A percentile compares a stretch with the other conserved stretches of the same genome.
These are phyloP conservation scores for Parietichytrium sp. DNA, from an alignment of 108 stramenopile species.

Conservation along the genomic window DNA sequence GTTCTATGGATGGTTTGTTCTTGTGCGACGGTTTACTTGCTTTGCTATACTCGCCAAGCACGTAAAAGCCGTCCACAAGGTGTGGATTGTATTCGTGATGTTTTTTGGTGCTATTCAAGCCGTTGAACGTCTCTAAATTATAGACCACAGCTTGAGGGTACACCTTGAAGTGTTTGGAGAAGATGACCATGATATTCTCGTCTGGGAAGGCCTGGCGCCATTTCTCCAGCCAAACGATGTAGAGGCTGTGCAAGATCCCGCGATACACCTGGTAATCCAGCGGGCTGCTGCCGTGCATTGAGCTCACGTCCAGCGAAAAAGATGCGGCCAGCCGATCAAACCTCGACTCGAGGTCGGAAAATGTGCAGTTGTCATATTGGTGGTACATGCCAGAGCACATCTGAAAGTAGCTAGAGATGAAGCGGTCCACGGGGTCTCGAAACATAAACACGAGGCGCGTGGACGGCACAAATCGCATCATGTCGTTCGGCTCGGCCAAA, in stretches of 20 bases:
- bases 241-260: background rate
- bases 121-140: background rate
- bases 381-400: background rate
- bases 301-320: background rate
- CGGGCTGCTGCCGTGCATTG: background rate
- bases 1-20: background rate
- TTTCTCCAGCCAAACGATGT: background rate
- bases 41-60: background rate
- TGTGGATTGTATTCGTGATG: background rate
- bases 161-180: background rate
- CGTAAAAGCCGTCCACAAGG: background rate
- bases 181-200: background rate
- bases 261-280: background rate
- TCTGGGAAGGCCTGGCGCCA: background rate
- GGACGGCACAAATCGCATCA: background rate
- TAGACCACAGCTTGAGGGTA: background rate
- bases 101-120: background rate
- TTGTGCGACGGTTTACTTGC: slow-evolving; percentile 27
- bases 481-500: background rate
- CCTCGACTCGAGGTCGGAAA: background rate
- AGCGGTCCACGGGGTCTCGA: background rate
- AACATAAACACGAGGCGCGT: background rate
- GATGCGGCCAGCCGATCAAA: background rate
- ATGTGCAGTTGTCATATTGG: background rate
- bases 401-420: slow-evolving; percentile 13